Percentiles rank a stretch among this genome's conserved stretches.
phyloP scores from a whole-genome alignment of 306 rosid species.

The Quercus aquifolioides region DNA sequence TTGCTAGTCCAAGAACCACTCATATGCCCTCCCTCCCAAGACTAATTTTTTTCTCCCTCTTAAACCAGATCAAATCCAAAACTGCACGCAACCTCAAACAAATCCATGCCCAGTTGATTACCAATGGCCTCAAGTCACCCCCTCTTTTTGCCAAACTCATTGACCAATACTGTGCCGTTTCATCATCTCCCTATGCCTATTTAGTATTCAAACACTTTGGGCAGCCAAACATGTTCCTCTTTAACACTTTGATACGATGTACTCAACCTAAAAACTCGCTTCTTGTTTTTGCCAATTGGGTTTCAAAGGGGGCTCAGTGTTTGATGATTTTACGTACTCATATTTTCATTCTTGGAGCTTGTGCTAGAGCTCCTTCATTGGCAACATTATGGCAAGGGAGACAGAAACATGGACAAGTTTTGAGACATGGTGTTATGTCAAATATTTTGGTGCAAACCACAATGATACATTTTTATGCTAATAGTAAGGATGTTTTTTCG shows the following conservation, averaged over 20 bases:
- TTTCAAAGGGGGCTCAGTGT: slow-evolving; percentile 38
- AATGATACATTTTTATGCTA: slow-evolving; percentile 48
- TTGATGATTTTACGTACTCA: slow-evolving; percentile 42
- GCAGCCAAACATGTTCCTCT: slow-evolving; percentile 41
- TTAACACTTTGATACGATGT: slow-evolving; percentile 66
- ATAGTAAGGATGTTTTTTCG: slow-evolving; percentile 42
- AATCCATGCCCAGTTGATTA: slow-evolving; percentile 62
- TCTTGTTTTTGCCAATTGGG: slow-evolving; percentile 40
- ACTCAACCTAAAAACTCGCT: slow-evolving; percentile 47
- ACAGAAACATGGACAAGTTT: slow-evolving; percentile 45
- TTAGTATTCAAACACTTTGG: slow-evolving; percentile 37
- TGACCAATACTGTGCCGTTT: slow-evolving; percentile 35
- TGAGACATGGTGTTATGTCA: slow-evolving; percentile 48
- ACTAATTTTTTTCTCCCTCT: slow-evolving; percentile 28
- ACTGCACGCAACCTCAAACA: slow-evolving; percentile 39
- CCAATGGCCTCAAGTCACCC: slow-evolving; percentile 52
- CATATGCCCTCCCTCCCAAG: slow-evolving; percentile 40
- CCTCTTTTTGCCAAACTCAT: slow-evolving; percentile 50
- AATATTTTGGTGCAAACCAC: slow-evolving; percentile 57
- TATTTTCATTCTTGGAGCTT: slow-evolving; percentile 68
- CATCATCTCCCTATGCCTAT: slow-evolving; percentile 36
- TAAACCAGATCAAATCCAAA: slow-evolving; percentile 30
- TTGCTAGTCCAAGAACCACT: not conserved
- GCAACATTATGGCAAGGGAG: slow-evolving; percentile 50
- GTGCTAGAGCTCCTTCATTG: slow-evolving; percentile 60